Conservation (phyloP, 1,139 yeast species). For the Yamadazyma atmosphaerica region DNA sequence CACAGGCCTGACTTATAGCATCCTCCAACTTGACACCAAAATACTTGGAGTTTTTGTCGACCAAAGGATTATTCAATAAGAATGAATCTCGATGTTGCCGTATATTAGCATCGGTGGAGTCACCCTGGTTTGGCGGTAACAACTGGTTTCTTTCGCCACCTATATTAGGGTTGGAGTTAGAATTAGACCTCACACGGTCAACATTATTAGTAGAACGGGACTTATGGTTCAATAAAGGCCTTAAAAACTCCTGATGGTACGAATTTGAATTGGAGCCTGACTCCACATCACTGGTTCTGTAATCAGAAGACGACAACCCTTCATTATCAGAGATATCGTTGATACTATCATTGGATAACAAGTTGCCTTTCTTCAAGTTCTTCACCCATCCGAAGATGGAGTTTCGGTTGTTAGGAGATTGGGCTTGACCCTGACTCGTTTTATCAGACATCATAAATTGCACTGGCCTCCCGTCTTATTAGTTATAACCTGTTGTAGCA, state of each 20-base stretch:
- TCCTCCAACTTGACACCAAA: constrained; percentile 83
- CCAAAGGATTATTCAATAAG: constrained; percentile 44
- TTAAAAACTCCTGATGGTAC: constrained; percentile 31
- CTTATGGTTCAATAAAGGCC: constrained; percentile 52
- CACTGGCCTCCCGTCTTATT: too few species aligned
- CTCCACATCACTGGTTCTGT: constrained; percentile 23
- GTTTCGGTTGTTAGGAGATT: constrained; percentile 42
- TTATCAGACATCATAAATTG: background rate
- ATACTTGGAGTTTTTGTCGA: constrained; percentile 55
- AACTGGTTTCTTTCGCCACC: background rate
- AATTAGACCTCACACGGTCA: constrained; percentile 39
- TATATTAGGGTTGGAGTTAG: constrained; percentile 20
- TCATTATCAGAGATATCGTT: constrained; percentile 37
- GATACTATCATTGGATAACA: constrained; percentile 41
- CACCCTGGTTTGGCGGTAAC: background rate
- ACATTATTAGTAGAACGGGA: constrained; percentile 52
- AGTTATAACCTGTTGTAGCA: too few species aligned
- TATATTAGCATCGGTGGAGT: constrained; percentile 22
- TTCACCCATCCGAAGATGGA: constrained; percentile 52
- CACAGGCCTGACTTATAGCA: constrained; percentile 73
- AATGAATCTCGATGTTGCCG: constrained; percentile 60
- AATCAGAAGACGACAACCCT: constrained; percentile 20
- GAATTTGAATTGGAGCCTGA: constrained; percentile 9
- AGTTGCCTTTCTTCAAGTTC: constrained; percentile 40
- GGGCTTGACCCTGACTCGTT: constrained; percentile 17